Conservation (phyloP, 2,329 filamentous ascomycete genomes). For the Balansia obtecta region DNA sequence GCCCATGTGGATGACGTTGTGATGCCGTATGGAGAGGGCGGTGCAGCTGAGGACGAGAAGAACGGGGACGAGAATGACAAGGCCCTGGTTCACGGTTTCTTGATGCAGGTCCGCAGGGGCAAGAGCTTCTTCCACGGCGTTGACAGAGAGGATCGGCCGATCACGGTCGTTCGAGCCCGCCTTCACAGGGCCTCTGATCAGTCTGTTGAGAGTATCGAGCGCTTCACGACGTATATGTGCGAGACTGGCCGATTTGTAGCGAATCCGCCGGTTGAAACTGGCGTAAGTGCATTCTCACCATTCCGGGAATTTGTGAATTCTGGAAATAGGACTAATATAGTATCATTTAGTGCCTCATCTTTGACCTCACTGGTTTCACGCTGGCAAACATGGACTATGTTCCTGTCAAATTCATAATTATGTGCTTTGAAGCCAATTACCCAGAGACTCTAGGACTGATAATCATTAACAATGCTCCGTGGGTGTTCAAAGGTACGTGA, state of each 20-base stretch:
- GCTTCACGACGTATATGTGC: slow-evolving; percentile 26
- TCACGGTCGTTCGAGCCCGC: slow-evolving; percentile 23
- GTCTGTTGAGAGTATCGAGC: slow-evolving; percentile 21
- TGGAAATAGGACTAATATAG: neutral
- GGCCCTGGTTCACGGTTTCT: slow-evolving; percentile 12
- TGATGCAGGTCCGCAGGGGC: slow-evolving; percentile 24
- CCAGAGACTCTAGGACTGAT: slow-evolving; percentile 60
- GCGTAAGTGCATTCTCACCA: neutral
- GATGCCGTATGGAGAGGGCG: slow-evolving; percentile 20
- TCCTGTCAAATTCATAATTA: slow-evolving; percentile 68
- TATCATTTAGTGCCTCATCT: slow-evolving; percentile 33
- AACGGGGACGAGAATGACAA: slow-evolving; percentile 7
- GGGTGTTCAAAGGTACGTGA: slow-evolving; percentile 44
- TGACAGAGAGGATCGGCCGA: slow-evolving; percentile 22
- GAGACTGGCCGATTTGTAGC: slow-evolving; percentile 16
- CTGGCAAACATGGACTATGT: slow-evolving; percentile 67
- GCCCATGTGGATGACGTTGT: slow-evolving; percentile 20
- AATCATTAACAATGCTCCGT: slow-evolving; percentile 63
- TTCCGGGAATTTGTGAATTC: no score
- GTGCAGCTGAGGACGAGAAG: slow-evolving; percentile 17
- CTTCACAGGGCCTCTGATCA: slow-evolving; percentile 20
- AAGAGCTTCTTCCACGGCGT: slow-evolving; percentile 25
- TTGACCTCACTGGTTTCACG: slow-evolving; percentile 60
- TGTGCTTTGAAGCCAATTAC: slow-evolving; percentile 68
- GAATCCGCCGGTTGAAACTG: slow-evolving; percentile 10